Evolutionary conservation across 1,284 basidiomycete species (phyloP).

Genomic region (Termitomyces sp.): DNA sequence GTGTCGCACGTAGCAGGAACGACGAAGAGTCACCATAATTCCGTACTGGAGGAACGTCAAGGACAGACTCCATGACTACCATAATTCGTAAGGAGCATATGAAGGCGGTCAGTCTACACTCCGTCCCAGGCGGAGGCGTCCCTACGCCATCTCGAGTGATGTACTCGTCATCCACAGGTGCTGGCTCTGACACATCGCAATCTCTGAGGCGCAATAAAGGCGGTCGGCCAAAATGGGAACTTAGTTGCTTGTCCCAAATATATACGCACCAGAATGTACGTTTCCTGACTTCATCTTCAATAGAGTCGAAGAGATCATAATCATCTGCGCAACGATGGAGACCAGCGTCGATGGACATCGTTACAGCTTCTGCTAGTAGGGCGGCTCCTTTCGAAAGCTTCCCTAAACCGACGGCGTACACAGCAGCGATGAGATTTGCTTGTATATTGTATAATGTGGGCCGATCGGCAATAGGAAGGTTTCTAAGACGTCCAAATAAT

Average conservation of each 20-base stretch:
- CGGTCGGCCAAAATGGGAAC: constrained; percentile 82
- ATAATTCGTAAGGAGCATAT: constrained; percentile 70
- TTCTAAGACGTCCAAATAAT: constrained; percentile 77
- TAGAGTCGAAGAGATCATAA: constrained; percentile 84
- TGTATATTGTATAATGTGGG: constrained; percentile 89
- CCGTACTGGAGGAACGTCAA: constrained; percentile 66
- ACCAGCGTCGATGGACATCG: constrained; percentile 80
- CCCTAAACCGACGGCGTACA: constrained; percentile 84
- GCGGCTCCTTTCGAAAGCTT: constrained; percentile 84
- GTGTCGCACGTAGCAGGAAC: constrained; percentile 57
- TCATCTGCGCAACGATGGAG: constrained; percentile 81
- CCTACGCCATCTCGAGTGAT: constrained; percentile 70
- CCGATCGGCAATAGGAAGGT: constrained; percentile 79
- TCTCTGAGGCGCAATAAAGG: constrained; percentile 80
- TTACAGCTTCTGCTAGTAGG: constrained; percentile 78
- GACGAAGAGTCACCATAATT: constrained; percentile 49
- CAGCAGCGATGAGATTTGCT: constrained; percentile 79
- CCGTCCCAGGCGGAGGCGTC: constrained; percentile 61
- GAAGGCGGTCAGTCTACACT: constrained; percentile 77
- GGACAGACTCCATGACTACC: constrained; percentile 77
- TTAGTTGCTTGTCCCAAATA: constrained; percentile 86
- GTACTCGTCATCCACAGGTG: constrained; percentile 83
- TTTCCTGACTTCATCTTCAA: constrained; percentile 85
- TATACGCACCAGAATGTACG: constrained; percentile 94
- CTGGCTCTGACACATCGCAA: constrained; percentile 81